Base-by-base conservation (phyloP, 192 early-diverging fungal species). In the Powellomyces hirtus region DNA sequence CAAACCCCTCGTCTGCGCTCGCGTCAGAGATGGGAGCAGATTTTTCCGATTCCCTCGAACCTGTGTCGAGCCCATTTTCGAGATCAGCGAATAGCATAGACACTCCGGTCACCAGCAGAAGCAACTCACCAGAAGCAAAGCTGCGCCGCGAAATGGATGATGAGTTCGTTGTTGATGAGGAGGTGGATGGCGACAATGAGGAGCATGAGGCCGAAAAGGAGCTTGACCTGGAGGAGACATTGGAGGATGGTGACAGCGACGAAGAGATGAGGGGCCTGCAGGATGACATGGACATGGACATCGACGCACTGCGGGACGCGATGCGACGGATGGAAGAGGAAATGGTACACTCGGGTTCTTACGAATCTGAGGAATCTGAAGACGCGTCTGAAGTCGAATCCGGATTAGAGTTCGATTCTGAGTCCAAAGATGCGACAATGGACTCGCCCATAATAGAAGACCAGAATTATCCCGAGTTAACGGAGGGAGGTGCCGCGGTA, bases 241-340 rank as follows among this genome's bases (percentile, higher is more conserved):
- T 35, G 40, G 78, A 64, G 57, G 71, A 33, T 0, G 40, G 52
- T 22, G 46, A 50, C 38, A 64, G 38, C 30, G 68, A 70, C 13
- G 59, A 81, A 29, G 44, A 68, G 40, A 38, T 68, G 13, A 53
- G 70, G 6, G 62, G 53, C 1, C 37, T 67, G 13, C 92, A 91
- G 0, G 91, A 89, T 75, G 79, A 94, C 65, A 88, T 95, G 38
- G 90, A 93, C 72, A 89, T 89, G 1, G 92, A 92, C 2, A 86
- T 90, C 0, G 92, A 92, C 35, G 92, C 90, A 1, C 73, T 95
- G 63, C 90, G 49, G 10, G 63, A 24, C 16, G 50, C 46, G 63
- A 65, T 92, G 72, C 93, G 92, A 63, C 92, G 91, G 90, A 51
- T 65, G 63, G 89, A 94, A 69, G 89, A 94, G 40, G 58, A 18